Base-by-base conservation (phyloP, 164 flowering plant genomes). In the Tinospora cordifolia region DNA sequence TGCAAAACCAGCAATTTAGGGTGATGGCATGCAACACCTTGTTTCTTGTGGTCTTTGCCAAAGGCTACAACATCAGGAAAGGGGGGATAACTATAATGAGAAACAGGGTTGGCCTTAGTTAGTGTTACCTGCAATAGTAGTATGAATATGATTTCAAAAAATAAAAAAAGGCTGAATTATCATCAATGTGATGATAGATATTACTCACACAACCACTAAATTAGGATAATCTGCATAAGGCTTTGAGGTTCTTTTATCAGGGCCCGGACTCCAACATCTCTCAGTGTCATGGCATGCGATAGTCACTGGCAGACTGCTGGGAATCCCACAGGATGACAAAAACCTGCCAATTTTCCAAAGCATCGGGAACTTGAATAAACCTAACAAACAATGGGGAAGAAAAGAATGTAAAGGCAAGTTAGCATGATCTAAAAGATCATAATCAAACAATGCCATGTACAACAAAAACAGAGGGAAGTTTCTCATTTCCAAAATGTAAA, bases 11-110 rank as follows among this genome's bases (percentile, higher is more conserved):
- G 36, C 65, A 92, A 75, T 74, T 90, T 92, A n/a, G 98, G 98
- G 79, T 92, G 98, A 83, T 92, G 98, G 72, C 98, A 92, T 77
- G 87, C 98, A 79, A 92, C 77, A 26, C 98, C 98, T 59, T 81
- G 83, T 74, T 71, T 90, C 81, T 82, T 87, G 41, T 78, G 79
- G 71, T 90, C 89, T 71, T 84, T 79, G 58, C 93, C 91, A 78
- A 92, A 90, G 58, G 98, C 94, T 75, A 92, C 76, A 54, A 75
- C 83, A 66, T 90, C 96, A 38, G 98, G 95, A 76, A 92, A 92
- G 66, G 84, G 84, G n/a, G 98, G 98, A 83, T 80, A 84, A 75
- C 98, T 92, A 74, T 51, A 39, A 68, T 24, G 63, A 70, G 9
- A 66, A 66, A 71, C 34, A n/a, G 8, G 47, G 30, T 3, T 24